Base-by-base conservation (phyloP, 345 rosid genomes). In the Citrus maxima region DNA sequence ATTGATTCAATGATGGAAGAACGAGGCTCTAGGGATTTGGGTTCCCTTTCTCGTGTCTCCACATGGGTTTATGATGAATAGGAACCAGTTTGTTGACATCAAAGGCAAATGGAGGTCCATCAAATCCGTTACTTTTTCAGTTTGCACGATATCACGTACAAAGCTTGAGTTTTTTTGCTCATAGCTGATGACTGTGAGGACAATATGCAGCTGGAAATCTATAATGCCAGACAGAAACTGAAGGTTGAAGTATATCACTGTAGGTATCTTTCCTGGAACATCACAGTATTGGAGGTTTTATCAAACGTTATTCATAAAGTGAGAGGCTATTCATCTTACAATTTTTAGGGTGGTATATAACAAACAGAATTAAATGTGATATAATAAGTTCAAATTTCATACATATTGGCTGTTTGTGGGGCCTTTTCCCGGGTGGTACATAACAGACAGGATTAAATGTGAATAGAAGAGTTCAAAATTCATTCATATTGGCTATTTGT, bases 21-120 rank as follows among this genome's bases (percentile, higher is more conserved):
- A 22, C 76, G 76, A 40, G 72, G 83, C 62, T 46, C 54, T 18
- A 75, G 77, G 55, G 78, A 79, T 59, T 75, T 3, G 66, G 72
- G 80, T 55, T 76, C 82, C 25, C 72, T 46, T 40, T 40, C 72
- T 61, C 68, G 73, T 59, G 58, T 89, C 54, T 87, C 88, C 12
- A 73, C 77, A 3, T 94, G 91, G 92, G 74, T 82, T 42, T 89
- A 83, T 79, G 88, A 90, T 67, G 77, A 81, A 19, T 87, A 80
- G 74, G 62, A 74, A 49, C 32, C 10, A 35, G 64, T 54, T 38
- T 68, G 72, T 70, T 38, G 67, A 71, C 40, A 8, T 75, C 19
- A 2, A 2, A 40, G 18, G 32, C 35, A 34, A n/a, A 35, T 24
- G 64, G 28, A 76, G 60, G 38, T 18, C 7, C 54, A 4, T 6